Percentiles rank a stretch among this genome's conserved stretches.
These are phyloP conservation scores for Saraca asoca DNA, from an alignment of 331 rosid species.

Conservation along the genomic window DNA sequence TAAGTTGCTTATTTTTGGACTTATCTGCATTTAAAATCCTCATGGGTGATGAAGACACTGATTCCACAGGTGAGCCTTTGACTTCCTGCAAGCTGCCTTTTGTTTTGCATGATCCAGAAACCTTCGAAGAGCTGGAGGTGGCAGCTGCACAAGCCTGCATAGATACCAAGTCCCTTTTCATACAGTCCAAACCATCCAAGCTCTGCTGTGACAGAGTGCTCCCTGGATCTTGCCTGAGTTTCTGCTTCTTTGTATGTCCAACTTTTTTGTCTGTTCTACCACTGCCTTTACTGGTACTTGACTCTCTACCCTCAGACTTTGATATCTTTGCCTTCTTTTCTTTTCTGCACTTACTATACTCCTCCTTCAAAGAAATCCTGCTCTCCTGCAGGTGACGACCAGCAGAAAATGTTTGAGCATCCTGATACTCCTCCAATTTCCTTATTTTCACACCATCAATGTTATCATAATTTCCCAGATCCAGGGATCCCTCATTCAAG, in stretches of 20 bases:
- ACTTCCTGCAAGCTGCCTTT: conserved; percentile 81
- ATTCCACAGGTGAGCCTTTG: conserved; percentile 97
- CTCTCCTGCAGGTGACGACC: conserved; percentile 49
- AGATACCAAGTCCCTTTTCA: conserved; percentile 66
- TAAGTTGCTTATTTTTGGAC: conserved; percentile 47
- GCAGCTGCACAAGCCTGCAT: conserved; percentile 74
- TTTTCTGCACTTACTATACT: conserved; percentile 61
- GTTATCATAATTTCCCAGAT: conserved; percentile 50
- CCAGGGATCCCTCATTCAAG: conserved; percentile 49
- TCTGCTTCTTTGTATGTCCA: conserved; percentile 58
- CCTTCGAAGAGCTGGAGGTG: conserved; percentile 96
- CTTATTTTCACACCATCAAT: conserved; percentile 59
- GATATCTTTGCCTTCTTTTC: conserved; percentile 73
- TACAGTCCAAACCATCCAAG: conserved; percentile 60
- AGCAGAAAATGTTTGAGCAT: conserved; percentile 46
- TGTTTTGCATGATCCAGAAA: conserved; percentile 89
- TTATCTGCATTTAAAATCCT: conserved; percentile 68
- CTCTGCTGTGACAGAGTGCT: conserved; percentile 51
- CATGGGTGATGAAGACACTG: conserved; percentile 98
- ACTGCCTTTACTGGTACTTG: conserved; percentile 72
- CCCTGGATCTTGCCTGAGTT: conserved; percentile 52
- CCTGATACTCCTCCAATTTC: conserved; percentile 55
- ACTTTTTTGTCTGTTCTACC: conserved; percentile 65
- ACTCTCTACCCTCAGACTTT: conserved; percentile 76
- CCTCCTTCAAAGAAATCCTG: conserved; percentile 47